These are phyloP conservation scores for Aspergillus olivimuriae DNA, from an alignment of 495 filamentous ascomycete species.

Conservation along the genomic window DNA sequence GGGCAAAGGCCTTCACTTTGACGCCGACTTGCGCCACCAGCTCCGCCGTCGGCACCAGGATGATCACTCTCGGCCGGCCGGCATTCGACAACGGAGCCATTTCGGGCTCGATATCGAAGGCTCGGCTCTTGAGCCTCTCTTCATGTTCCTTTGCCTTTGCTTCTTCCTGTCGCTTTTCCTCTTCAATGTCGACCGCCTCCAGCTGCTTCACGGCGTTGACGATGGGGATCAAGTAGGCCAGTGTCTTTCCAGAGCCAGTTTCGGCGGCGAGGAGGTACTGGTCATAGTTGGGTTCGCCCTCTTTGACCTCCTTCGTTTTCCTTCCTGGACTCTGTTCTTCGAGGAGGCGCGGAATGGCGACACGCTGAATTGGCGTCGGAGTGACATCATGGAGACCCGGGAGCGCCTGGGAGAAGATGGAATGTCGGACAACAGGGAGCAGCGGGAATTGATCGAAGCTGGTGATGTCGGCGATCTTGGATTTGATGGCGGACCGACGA, in stretches of 20 bases:
- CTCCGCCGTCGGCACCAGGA: conserved; percentile 91
- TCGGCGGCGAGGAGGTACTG: conserved; percentile 90
- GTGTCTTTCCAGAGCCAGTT: conserved; percentile 93
- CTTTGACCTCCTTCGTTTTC: conserved; percentile 20
- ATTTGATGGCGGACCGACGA: conserved; percentile 61
- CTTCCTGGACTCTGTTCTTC: conserved; percentile 31
- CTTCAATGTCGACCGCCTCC: conserved; percentile 57
- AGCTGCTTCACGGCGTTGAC: conserved; percentile 77
- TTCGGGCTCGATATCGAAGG: conserved; percentile 48
- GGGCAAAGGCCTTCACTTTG: conserved; percentile 73
- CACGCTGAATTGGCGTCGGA: conserved; percentile 81
- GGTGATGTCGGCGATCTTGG: conserved; percentile 57
- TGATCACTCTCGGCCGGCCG: conserved; percentile 73
- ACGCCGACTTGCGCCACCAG: conserved; percentile 80
- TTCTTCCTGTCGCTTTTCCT: conserved; percentile 45
- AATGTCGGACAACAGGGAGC: conserved; percentile 64
- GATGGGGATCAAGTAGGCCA: conserved; percentile 80
- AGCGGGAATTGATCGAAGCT: conserved; percentile 77
- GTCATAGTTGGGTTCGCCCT: conserved; percentile 41
- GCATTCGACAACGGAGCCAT: conserved; percentile 51
- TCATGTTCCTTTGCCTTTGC: conserved; percentile 40
- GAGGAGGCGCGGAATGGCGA: conserved; percentile 77
- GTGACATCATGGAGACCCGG: conserved; percentile 61
- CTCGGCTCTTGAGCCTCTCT: conserved; percentile 41
- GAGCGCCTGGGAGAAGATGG: conserved; percentile 63